phyloP scores from a whole-genome alignment of 495 filamentous ascomycete genomes.

The Cercophora samala region DNA sequence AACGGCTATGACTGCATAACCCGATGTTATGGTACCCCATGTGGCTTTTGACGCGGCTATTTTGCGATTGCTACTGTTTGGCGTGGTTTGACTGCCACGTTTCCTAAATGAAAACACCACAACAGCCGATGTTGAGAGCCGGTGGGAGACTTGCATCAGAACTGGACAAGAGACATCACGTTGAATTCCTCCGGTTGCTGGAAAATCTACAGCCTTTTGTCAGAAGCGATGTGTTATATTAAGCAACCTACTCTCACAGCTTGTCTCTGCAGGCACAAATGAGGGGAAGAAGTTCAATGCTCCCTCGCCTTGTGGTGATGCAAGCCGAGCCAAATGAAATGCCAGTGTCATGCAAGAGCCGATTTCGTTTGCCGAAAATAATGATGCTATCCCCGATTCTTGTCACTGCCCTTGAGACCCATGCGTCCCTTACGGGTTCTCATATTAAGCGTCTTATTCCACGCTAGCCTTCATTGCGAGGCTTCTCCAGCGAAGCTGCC shows the following conservation, averaged over 20 bases:
- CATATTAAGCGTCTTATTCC: neutral
- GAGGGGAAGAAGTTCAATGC: too few relatives aligned
- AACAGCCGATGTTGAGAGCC: too few relatives aligned
- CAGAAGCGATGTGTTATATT: too few relatives aligned
- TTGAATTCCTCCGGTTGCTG: too few relatives aligned
- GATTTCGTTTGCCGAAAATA: neutral
- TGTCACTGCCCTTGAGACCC: neutral
- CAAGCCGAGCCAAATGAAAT: too few relatives aligned
- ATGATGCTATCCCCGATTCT: neutral
- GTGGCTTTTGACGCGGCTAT: neutral
- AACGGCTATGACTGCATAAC: neutral
- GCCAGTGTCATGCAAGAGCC: too few relatives aligned
- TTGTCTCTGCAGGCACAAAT: too few relatives aligned
- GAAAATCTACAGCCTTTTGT: too few relatives aligned
- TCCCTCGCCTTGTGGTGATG: too few relatives aligned
- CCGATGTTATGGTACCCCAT: neutral
- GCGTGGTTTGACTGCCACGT: neutral
- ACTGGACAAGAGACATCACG: too few relatives aligned
- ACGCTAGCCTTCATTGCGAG: neutral
- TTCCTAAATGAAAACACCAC: neutral
- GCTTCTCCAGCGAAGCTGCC: neutral
- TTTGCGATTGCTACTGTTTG: neutral
- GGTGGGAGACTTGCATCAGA: too few relatives aligned
- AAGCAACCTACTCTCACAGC: too few relatives aligned
- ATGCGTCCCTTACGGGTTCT: neutral